A percentile compares a stretch with the other conserved stretches of the same genome.
These are phyloP conservation scores for Phycomyces nitens DNA, from an alignment of 192 early-diverging fungal species.

Conservation along the genomic window DNA sequence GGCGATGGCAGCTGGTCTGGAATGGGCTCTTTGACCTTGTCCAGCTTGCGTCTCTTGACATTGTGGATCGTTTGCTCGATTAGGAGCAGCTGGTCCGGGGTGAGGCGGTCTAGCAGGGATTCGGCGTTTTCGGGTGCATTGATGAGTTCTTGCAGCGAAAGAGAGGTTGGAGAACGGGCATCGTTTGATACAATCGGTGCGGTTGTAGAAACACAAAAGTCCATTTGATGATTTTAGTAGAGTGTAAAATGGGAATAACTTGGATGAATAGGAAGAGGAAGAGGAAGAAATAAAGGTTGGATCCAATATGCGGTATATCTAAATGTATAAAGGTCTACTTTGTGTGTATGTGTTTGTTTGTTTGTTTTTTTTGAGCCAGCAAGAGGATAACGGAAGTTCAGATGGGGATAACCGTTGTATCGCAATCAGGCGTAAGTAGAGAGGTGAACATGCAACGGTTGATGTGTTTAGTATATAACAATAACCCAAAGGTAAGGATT, in stretches of 20 bases:
- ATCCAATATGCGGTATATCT: too few relatives aligned
- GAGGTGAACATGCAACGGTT: not conserved
- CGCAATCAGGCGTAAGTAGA: not conserved
- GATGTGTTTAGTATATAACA: not conserved
- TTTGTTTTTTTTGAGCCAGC: too few relatives aligned
- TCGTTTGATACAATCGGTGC: too few relatives aligned
- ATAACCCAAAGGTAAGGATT: too few relatives aligned
- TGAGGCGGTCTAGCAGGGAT: constrained; percentile 17
- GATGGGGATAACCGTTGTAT: not conserved
- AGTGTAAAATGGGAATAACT: too few relatives aligned
- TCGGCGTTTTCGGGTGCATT: constrained; percentile 24
- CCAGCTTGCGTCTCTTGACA: constrained; percentile 14
- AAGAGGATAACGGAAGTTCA: not conserved
- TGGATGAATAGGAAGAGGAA: not conserved
- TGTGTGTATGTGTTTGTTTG: too few relatives aligned
- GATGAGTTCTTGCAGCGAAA: constrained; percentile 22
- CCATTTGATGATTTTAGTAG: too few relatives aligned
- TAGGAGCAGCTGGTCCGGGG: constrained; percentile 12
- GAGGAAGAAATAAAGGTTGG: not conserved
- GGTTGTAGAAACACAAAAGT: too few relatives aligned
- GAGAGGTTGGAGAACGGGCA: constrained; percentile 15
- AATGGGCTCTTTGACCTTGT: not conserved
- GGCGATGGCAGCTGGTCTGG: not conserved
- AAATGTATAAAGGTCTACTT: too few relatives aligned
- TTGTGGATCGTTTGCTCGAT: constrained; percentile 19